A percentile compares a stretch with the other conserved stretches of the same genome.
phyloP scores from a whole-genome alignment of 228 moss, liverwort and hornwort genomes.

The Sphagnum magellanicum region DNA sequence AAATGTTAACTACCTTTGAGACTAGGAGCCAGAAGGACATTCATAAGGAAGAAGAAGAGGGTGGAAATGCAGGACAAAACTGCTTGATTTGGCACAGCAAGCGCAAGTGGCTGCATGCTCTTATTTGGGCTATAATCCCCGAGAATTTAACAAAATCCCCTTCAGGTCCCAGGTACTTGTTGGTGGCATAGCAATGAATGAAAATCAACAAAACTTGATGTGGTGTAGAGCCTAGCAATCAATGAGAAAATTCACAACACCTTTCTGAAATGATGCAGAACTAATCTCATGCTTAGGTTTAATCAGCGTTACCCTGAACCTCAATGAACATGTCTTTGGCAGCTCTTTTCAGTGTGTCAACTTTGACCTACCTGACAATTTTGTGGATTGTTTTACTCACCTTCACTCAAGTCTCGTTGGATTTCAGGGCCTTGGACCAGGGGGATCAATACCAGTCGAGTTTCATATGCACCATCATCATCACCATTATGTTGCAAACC shows the following conservation, averaged over 20 bases:
- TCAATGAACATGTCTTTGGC: background rate
- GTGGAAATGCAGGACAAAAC: slow-evolving; percentile 17
- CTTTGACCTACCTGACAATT: background rate
- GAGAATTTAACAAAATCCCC: slow-evolving; percentile 20
- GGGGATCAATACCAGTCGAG: slow-evolving; percentile 25
- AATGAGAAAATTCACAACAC: no score
- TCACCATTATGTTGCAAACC: slow-evolving; percentile 38
- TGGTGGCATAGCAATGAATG: background rate
- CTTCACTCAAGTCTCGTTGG: background rate
- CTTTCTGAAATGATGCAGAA: no score
- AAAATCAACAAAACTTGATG: no score
- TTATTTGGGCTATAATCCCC: slow-evolving; percentile 45
- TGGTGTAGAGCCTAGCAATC: no score
- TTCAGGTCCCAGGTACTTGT: slow-evolving; percentile 28
- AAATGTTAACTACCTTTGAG: background rate
- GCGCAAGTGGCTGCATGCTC: slow-evolving; percentile 53
- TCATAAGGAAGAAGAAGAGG: background rate
- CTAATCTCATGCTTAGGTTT: no score
- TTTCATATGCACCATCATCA: slow-evolving; percentile 54
- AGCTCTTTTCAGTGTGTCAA: background rate
- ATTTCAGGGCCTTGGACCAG: slow-evolving; percentile 18
- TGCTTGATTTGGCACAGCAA: slow-evolving; percentile 38
- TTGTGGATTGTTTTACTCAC: background rate
- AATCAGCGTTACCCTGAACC: background rate
- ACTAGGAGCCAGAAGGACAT: background rate